Percentiles rank a stretch among this genome's conserved stretches.
Evolutionary conservation across 2,329 filamentous ascomycete genomes (phyloP).

Genomic region (Metarhizium robertsii): DNA sequence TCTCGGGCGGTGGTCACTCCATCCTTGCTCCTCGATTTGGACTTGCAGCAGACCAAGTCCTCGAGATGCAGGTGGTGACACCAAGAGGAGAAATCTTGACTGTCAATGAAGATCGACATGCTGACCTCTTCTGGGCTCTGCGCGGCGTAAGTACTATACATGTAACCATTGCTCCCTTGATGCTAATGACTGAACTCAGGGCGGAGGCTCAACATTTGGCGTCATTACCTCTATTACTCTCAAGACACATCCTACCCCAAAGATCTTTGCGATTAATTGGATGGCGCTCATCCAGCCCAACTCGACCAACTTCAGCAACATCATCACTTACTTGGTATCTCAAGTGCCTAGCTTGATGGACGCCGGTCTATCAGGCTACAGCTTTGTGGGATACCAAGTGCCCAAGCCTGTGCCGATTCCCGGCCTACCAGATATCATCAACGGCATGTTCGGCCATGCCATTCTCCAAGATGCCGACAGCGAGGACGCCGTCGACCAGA

Average conservation of each 20-base stretch:
- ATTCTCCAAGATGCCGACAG: background rate
- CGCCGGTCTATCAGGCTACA: too few species aligned
- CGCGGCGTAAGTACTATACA: slow-evolving; percentile 18
- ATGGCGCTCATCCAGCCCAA: slow-evolving; percentile 9
- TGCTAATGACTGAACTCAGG: background rate
- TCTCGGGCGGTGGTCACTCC: slow-evolving; percentile 27
- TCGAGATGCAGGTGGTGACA: slow-evolving; percentile 30
- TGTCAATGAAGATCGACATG: slow-evolving; percentile 22
- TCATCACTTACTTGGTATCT: too few species aligned
- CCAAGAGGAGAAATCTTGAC: slow-evolving; percentile 25
- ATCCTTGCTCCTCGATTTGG: slow-evolving; percentile 29
- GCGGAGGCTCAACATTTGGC: background rate
- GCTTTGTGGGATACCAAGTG: too few species aligned
- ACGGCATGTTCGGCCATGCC: background rate
- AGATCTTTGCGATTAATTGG: background rate
- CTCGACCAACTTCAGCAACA: too few species aligned
- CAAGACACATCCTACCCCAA: background rate
- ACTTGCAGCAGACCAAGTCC: slow-evolving; percentile 32
- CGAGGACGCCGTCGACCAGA: background rate
- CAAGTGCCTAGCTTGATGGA: too few species aligned
- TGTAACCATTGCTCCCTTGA: background rate
- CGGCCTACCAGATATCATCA: background rate
- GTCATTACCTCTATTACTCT: slow-evolving; percentile 7
- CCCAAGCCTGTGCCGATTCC: background rate
- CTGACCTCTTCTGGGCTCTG: slow-evolving; percentile 28